Evolutionary conservation across 2,329 filamentous ascomycete species (phyloP).

Genomic region (Diplodia sapinea): DNA sequence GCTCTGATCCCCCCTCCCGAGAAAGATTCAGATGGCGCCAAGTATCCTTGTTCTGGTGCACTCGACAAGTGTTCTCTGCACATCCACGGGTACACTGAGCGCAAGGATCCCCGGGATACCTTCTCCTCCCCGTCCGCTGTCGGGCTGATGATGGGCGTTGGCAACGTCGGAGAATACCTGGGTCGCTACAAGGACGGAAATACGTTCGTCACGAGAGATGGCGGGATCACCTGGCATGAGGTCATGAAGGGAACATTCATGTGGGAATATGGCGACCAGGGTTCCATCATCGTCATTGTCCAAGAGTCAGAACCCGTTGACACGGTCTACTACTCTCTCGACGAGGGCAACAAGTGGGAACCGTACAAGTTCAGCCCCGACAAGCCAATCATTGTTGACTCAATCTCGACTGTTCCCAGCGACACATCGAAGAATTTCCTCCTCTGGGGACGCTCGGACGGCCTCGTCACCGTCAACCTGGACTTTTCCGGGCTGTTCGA

Average conservation of each 20-base stretch:
- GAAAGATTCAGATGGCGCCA: conserved; percentile 72
- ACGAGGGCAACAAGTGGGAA: conserved; percentile 81
- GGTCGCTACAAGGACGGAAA: conserved; percentile 72
- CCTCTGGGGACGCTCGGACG: conserved; percentile 73
- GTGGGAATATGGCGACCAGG: conserved; percentile 96
- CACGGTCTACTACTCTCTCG: conserved; percentile 72
- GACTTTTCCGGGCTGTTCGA: conserved; percentile 86
- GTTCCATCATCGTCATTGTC: conserved; percentile 88
- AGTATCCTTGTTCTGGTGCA: conserved; percentile 69
- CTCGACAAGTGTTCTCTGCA: conserved; percentile 79
- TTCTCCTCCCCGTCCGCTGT: conserved; percentile 88
- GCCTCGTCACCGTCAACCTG: conserved; percentile 77
- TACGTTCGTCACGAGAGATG: conserved; percentile 90
- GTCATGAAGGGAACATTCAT: conserved; percentile 87
- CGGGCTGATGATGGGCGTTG: conserved; percentile 87
- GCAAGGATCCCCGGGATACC: conserved; percentile 78
- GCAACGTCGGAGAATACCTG: conserved; percentile 83
- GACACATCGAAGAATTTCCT: conserved; percentile 91
- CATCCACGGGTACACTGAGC: conserved; percentile 94
- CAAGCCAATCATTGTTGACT: conserved; percentile 70
- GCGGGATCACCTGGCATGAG: conserved; percentile 84
- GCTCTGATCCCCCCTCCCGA: conserved; percentile 72
- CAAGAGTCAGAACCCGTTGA: conserved; percentile 50
- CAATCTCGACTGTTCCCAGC: conserved; percentile 86
- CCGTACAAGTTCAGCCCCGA: conserved; percentile 74